Evolutionary conservation across 495 filamentous ascomycete species (phyloP).

Genomic region (Amorphotheca resinae): DNA sequence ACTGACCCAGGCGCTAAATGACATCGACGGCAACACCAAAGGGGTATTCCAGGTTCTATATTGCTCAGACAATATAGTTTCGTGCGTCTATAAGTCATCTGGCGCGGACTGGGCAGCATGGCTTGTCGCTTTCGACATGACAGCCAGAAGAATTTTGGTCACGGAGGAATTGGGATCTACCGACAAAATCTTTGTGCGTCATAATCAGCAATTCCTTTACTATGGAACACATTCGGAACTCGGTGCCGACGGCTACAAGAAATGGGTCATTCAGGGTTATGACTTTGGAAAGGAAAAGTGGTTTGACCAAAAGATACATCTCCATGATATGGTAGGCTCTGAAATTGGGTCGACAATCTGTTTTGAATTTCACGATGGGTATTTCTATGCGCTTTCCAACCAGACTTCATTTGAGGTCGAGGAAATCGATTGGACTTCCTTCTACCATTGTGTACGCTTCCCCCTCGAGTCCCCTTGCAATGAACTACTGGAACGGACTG

Average conservation of each 20-base stretch:
- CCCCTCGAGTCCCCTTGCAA: slow-evolving; percentile 29
- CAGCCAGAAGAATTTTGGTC: slow-evolving; percentile 28
- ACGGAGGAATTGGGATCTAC: slow-evolving; percentile 31
- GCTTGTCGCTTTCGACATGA: slow-evolving; percentile 49
- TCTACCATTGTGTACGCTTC: slow-evolving; percentile 56
- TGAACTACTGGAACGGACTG: slow-evolving; percentile 21
- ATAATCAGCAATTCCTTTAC: slow-evolving; percentile 51
- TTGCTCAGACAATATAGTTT: slow-evolving; percentile 48
- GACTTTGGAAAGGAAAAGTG: slow-evolving; percentile 28
- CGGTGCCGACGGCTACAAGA: slow-evolving; percentile 36
- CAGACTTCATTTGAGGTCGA: slow-evolving; percentile 49
- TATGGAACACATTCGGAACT: slow-evolving; percentile 49
- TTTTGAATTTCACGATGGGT: slow-evolving; percentile 57
- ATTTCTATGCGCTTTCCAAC: slow-evolving; percentile 64
- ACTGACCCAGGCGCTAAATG: slow-evolving; percentile 23
- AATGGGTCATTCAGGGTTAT: slow-evolving; percentile 50
- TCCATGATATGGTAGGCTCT: slow-evolving; percentile 42
- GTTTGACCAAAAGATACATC: slow-evolving; percentile 29
- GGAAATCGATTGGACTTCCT: slow-evolving; percentile 56
- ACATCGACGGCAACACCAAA: slow-evolving; percentile 16
- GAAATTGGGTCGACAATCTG: slow-evolving; percentile 58
- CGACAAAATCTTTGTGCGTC: slow-evolving; percentile 53
- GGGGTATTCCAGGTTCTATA: slow-evolving; percentile 47
- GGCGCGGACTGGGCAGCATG: slow-evolving; percentile 29
- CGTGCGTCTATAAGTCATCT: slow-evolving; percentile 37